Evolutionary conservation across 768 basidiomycete genomes (phyloP).

Genomic region (Leccinum disarticulatum): DNA sequence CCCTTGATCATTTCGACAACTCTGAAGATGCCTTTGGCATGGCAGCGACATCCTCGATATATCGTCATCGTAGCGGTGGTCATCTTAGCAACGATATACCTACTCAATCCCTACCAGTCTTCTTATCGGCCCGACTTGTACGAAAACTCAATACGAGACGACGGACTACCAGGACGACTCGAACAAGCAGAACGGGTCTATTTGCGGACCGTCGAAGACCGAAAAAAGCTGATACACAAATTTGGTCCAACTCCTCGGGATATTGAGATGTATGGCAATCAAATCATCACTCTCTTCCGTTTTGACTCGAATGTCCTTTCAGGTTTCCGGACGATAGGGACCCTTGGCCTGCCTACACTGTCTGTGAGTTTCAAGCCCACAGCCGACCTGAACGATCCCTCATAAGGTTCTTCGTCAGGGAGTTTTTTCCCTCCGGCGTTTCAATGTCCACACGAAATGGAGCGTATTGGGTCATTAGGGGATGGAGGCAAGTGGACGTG

Average conservation of each 20-base stretch:
- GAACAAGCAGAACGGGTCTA: conserved; percentile 48
- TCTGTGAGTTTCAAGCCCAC: conserved; percentile 42
- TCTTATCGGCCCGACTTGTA: conserved; percentile 24
- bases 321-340: conserved; percentile 53
- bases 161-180: conserved; percentile 39
- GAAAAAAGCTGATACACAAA: conserved; percentile 50
- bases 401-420: conserved; percentile 28
- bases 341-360: conserved; percentile 59
- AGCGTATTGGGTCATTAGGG: conserved; percentile 50
- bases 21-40: conserved; percentile 29
- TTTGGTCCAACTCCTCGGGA: conserved; percentile 54
- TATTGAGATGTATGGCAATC: conserved; percentile 37
- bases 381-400: neutral
- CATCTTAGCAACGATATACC: conserved; percentile 45
- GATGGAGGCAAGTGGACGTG: conserved; percentile 76
- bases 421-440: conserved; percentile 48
- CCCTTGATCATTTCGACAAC: neutral
- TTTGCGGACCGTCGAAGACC: conserved; percentile 38
- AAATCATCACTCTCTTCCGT: conserved; percentile 1
- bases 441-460: conserved; percentile 43
- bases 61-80: conserved; percentile 41
- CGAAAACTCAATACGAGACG: conserved; percentile 31
- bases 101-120: conserved; percentile 41
- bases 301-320: conserved; percentile 6
- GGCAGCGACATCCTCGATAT: conserved; percentile 55